Percentiles rank a stretch among this genome's conserved stretches.
Conservation (phyloP, 2,329 filamentous ascomycete genomes). For the Cordyceps cateniannulata region DNA sequence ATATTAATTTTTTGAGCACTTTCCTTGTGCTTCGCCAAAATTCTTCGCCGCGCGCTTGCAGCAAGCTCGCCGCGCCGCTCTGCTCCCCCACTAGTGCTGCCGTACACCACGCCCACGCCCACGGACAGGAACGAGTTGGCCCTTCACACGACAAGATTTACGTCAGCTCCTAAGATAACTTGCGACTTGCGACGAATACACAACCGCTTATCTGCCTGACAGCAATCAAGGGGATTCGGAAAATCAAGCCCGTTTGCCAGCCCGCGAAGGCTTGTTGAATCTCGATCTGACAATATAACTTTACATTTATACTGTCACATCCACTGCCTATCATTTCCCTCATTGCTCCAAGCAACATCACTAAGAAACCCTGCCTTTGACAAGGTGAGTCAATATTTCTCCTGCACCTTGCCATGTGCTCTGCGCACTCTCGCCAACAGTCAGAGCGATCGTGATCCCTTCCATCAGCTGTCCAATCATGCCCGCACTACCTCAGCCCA, state of each 20-base stretch:
- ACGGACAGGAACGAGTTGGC: neutral
- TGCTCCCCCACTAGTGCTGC: too few relatives aligned
- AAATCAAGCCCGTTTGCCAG: neutral
- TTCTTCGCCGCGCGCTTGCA: neutral
- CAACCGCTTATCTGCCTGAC: neutral
- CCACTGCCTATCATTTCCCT: neutral
- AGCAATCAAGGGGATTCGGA: neutral
- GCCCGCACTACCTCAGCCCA: neutral
- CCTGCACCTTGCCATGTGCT: neutral
- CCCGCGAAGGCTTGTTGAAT: too few relatives aligned
- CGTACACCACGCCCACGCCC: too few relatives aligned
- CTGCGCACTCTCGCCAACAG: neutral
- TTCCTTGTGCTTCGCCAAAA: neutral
- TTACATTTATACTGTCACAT: neutral
- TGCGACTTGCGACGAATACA: neutral
- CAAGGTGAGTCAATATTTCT: neutral
- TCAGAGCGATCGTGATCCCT: neutral
- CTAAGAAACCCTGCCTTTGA: too few relatives aligned
- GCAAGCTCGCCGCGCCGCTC: too few relatives aligned
- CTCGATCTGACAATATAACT: too few relatives aligned
- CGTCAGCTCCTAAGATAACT: neutral
- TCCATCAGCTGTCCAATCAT: constrained; percentile 2
- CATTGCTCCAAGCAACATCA: too few relatives aligned
- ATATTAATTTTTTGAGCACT: neutral
- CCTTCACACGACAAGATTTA: neutral